These are phyloP conservation scores for Aspergillus campestris DNA, from an alignment of 495 filamentous ascomycete genomes.

Conservation along the genomic window DNA sequence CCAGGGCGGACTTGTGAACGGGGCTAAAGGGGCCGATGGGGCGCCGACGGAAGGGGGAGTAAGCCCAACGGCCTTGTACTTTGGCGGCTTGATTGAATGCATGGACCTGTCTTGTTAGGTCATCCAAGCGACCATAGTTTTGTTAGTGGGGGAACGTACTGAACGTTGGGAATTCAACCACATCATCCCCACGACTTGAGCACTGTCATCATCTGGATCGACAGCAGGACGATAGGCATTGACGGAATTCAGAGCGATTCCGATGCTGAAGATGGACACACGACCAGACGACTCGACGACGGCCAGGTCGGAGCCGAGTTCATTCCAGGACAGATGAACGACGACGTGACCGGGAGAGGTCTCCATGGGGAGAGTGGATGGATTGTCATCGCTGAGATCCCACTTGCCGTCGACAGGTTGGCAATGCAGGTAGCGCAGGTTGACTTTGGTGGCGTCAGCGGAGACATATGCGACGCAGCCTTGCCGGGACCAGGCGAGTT, in stretches of 20 bases:
- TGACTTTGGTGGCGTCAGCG: constrained; percentile 56
- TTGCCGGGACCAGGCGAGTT: constrained; percentile 80
- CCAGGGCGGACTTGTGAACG: constrained; percentile 54
- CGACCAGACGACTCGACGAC: constrained; percentile 67
- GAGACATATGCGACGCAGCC: constrained; percentile 82
- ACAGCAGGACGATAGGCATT: constrained; percentile 42
- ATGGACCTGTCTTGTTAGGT: constrained; percentile 30
- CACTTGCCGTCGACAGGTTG: constrained; percentile 64
- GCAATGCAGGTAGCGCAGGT: constrained; percentile 63
- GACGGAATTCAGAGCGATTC: constrained; percentile 58
- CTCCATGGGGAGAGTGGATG: constrained; percentile 33
- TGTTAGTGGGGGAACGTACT: constrained; percentile 29
- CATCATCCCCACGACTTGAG: constrained; percentile 70
- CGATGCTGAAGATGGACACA: constrained; percentile 56
- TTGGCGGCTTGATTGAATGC: constrained; percentile 45
- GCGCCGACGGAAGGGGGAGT: constrained; percentile 38
- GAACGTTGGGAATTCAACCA: constrained; percentile 64
- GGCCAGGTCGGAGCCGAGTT: constrained; percentile 63
- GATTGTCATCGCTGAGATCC: constrained; percentile 58
- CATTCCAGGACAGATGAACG: constrained; percentile 74
- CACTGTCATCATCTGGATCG: constrained; percentile 62
- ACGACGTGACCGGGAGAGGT: constrained; percentile 45
- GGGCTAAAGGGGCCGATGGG: constrained; percentile 60
- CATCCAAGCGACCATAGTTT: background rate
- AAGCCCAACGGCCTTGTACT: constrained; percentile 43